These are phyloP conservation scores for Chlamydomonas applanata DNA, from an alignment of 139 green algal genomes.

Conservation along the genomic window DNA sequence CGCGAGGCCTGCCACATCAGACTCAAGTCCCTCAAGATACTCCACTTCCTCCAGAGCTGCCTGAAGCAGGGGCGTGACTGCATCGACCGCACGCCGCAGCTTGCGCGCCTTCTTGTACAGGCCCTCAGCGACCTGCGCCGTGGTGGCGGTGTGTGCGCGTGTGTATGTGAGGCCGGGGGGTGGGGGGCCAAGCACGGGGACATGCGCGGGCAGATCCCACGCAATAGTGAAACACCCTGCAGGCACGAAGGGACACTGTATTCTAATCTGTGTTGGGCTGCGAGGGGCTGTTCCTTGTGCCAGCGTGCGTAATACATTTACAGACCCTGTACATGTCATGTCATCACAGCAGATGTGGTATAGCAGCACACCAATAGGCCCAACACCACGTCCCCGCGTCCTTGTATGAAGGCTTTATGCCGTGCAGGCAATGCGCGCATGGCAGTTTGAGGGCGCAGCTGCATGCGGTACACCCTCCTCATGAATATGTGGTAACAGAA, in stretches of 20 bases:
- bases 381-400: no score
- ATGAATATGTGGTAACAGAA: no score
- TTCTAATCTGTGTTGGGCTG: neutral
- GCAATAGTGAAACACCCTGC: neutral
- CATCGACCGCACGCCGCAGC: constrained; percentile 52
- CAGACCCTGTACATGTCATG: neutral
- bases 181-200: neutral
- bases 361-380: no score
- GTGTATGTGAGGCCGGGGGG: neutral
- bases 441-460: no score
- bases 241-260: neutral
- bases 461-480: no score
- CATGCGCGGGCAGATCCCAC: neutral
- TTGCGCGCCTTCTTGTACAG: constrained; percentile 75
- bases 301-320: no score
- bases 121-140: constrained; percentile 44
- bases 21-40: constrained; percentile 54
- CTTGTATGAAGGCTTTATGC: no score
- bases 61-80: constrained; percentile 69
- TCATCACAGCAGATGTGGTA: neutral
- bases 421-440: no score
- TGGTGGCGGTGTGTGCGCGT: neutral
- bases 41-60: constrained; percentile 49
- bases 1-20: neutral
- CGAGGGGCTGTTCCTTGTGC: neutral